A percentile compares a stretch with the other conserved stretches of the same genome.
Evolutionary conservation across 768 basidiomycete species (phyloP).

Genomic region (Rhizopogon roseolus): DNA sequence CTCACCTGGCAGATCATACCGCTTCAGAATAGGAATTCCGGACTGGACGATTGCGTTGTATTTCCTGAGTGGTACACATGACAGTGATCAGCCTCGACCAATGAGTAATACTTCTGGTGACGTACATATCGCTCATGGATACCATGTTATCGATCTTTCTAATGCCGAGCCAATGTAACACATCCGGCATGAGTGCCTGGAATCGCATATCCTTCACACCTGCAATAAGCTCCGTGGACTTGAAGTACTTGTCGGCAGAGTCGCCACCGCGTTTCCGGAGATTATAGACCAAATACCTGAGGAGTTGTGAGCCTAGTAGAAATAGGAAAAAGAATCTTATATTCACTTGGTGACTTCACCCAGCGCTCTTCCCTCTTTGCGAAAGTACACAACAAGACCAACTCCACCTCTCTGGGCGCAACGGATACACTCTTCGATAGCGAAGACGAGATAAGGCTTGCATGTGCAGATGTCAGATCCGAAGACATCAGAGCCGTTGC

Average conservation of each 20-base stretch:
- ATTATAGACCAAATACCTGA: conserved; percentile 91
- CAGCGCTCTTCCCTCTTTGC: conserved; percentile 89
- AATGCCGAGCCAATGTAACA: conserved; percentile 92
- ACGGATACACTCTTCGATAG: conserved; percentile 90
- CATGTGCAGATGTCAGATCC: conserved; percentile 91
- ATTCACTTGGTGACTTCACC: conserved; percentile 89
- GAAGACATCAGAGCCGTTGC: conserved; percentile 94
- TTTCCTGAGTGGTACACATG: conserved; percentile 51
- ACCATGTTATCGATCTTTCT: conserved; percentile 87
- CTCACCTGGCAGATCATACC: conserved; percentile 85
- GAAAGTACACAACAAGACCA: conserved; percentile 90
- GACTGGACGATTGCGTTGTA: conserved; percentile 90
- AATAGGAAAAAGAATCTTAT: not conserved
- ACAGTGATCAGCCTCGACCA: not conserved
- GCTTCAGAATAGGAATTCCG: conserved; percentile 74
- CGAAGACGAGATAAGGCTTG: conserved; percentile 89
- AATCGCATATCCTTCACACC: conserved; percentile 97
- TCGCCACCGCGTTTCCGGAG: conserved; percentile 93
- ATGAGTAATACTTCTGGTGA: conserved; percentile 3
- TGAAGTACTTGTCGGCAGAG: conserved; percentile 90
- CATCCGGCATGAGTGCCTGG: conserved; percentile 92
- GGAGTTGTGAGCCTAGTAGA: not conserved
- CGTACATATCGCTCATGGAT: conserved; percentile 82
- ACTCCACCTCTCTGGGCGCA: conserved; percentile 83
- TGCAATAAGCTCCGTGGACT: conserved; percentile 87